Evolutionary conservation across 2,329 filamentous ascomycete species (phyloP).

Genomic region (Raffaelea ambrosiae): DNA sequence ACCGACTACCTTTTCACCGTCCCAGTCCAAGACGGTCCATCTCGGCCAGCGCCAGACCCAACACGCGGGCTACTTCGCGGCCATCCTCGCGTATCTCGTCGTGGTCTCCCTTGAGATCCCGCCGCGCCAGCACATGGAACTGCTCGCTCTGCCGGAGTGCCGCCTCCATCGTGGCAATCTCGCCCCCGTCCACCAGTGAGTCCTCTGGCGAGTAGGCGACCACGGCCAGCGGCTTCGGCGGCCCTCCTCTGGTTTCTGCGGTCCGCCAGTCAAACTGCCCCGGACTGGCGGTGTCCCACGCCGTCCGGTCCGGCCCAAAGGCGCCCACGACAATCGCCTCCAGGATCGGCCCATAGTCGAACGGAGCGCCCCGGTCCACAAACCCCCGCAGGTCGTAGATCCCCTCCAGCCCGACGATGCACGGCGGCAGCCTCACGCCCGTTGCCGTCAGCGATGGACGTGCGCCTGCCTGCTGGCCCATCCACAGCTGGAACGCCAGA

Average conservation of each 20-base stretch:
- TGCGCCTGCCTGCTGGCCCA: slow-evolving; percentile 21
- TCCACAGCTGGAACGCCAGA: slow-evolving; percentile 52
- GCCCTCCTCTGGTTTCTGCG: not conserved
- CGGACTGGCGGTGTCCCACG: slow-evolving; percentile 51
- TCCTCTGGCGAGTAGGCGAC: slow-evolving; percentile 40
- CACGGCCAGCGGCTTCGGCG: slow-evolving; percentile 20
- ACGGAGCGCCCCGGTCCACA: slow-evolving; percentile 28
- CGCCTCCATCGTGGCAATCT: slow-evolving; percentile 48
- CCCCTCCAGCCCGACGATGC: slow-evolving; percentile 54
- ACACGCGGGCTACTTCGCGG: slow-evolving; percentile 40
- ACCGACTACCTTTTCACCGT: no score
- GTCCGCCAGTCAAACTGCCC: slow-evolving; percentile 22
- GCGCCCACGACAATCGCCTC: slow-evolving; percentile 29
- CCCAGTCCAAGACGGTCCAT: no score
- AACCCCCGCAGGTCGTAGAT: slow-evolving; percentile 58
- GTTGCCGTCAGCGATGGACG: not conserved
- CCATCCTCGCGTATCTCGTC: slow-evolving; percentile 57
- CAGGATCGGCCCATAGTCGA: slow-evolving; percentile 39
- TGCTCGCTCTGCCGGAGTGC: slow-evolving; percentile 28
- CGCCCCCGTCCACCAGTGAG: slow-evolving; percentile 43
- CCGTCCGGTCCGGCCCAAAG: slow-evolving; percentile 44
- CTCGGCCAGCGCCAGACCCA: slow-evolving; percentile 21
- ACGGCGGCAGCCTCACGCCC: slow-evolving; percentile 28
- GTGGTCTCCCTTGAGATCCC: slow-evolving; percentile 48
- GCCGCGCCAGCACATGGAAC: slow-evolving; percentile 26